Conservation (phyloP, 2,329 filamentous ascomycete species). For the Pseudopithomyces chartarum region DNA sequence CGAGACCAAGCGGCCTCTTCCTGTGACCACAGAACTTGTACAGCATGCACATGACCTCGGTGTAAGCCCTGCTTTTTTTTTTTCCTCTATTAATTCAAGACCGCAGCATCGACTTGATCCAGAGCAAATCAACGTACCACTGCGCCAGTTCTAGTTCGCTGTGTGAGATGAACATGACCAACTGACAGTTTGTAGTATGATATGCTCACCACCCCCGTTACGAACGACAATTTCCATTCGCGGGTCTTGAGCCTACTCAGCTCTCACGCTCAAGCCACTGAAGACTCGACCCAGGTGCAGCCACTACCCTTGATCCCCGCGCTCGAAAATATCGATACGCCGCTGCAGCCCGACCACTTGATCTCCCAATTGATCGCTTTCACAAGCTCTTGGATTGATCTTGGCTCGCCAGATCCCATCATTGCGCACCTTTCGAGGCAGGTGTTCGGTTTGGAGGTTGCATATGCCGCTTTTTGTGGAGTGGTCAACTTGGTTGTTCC, state of each 20-base stretch:
- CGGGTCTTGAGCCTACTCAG: slow-evolving; percentile 68
- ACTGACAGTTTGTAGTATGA: slow-evolving; percentile 65
- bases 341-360: slow-evolving; percentile 68
- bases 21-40: slow-evolving; percentile 68
- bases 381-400: slow-evolving; percentile 90
- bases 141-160: not conserved
- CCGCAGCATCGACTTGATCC: no score
- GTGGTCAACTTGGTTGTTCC: slow-evolving; percentile 81
- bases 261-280: slow-evolving; percentile 55
- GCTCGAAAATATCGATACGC: slow-evolving; percentile 79
- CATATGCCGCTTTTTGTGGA: slow-evolving; percentile 95
- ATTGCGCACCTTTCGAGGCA: slow-evolving; percentile 87
- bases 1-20: slow-evolving; percentile 65
- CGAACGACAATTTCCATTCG: slow-evolving; percentile 72
- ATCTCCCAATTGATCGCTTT: slow-evolving; percentile 77
- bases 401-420: slow-evolving; percentile 80
- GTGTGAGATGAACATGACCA: not conserved
- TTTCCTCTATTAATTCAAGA: not conserved
- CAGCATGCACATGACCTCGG: slow-evolving; percentile 70
- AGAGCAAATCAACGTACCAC: no score
- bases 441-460: slow-evolving; percentile 86
- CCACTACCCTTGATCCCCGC: slow-evolving; percentile 59
- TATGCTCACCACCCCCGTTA: slow-evolving; percentile 79
- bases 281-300: slow-evolving; percentile 43
- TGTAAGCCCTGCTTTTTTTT: slow-evolving; percentile 53